Evolutionary conservation across 306 rosid genomes (phyloP).

Genomic region (Lathyrus oleraceus): DNA sequence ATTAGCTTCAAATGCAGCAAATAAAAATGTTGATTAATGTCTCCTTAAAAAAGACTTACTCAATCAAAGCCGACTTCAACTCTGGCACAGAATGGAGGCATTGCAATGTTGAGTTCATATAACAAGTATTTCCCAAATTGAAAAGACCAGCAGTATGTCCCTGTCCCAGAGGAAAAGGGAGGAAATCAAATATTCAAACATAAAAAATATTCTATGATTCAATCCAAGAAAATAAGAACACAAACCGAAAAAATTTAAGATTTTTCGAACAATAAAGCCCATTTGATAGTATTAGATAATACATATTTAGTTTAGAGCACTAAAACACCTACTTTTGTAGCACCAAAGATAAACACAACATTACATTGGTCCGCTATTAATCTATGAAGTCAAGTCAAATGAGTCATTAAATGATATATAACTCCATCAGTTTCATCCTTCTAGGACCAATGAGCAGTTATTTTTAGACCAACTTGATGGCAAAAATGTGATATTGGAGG

Average conservation of each 20-base stretch:
- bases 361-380: not conserved
- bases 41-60: conserved; percentile 51
- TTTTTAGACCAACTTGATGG: conserved; percentile 2
- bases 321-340: not conserved
- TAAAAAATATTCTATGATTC: conserved; percentile 5
- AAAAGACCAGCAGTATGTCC: conserved; percentile 93
- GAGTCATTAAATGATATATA: conserved; percentile 26
- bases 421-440: conserved; percentile 2
- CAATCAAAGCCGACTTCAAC: conserved; percentile 85
- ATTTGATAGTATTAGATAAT: conserved; percentile 1
- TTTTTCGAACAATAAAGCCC: conserved; percentile 6
- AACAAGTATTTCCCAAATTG: conserved; percentile 97
- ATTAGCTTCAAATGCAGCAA: conserved; percentile 26
- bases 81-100: conserved; percentile 99
- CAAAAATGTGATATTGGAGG: not conserved
- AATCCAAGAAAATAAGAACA: not conserved
- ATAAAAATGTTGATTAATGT: conserved; percentile 20
- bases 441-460: not conserved
- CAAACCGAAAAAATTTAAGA: conserved; percentile 23
- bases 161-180: conserved; percentile 41
- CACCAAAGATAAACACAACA: conserved; percentile 1
- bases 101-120: conserved; percentile 97
- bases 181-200: conserved; percentile 21
- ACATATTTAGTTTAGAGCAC: not conserved
- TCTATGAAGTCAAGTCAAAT: not conserved